These are phyloP conservation scores for Clarireedia homoeocarpa DNA, from an alignment of 2,329 filamentous ascomycete species.

Conservation along the genomic window DNA sequence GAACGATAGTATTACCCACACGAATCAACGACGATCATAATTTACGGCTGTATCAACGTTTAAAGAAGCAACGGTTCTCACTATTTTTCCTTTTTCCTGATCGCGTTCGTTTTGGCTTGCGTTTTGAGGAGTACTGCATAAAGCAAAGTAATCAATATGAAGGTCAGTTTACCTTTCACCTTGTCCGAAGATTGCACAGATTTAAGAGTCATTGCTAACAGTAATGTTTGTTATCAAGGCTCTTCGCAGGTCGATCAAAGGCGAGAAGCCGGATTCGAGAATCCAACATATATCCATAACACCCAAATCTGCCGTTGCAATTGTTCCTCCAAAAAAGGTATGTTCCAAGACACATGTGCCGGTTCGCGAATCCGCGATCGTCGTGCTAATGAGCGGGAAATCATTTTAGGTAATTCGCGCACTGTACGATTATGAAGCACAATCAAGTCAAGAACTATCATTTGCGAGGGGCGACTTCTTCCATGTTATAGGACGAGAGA, in stretches of 20 bases:
- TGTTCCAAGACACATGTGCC: conserved; percentile 20
- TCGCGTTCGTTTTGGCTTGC: conserved; percentile 11
- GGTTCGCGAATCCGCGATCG: not conserved
- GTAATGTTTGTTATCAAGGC: conserved; percentile 34
- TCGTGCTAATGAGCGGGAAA: not conserved
- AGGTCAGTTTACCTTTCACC: conserved; percentile 16
- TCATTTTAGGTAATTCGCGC: conserved; percentile 80
- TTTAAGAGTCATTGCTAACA: conserved; percentile 17
- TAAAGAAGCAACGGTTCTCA: not conserved
- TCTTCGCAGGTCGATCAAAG: conserved; percentile 63
- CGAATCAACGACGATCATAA: conserved; percentile 1
- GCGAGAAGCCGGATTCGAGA: conserved; percentile 53
- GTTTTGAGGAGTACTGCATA: conserved; percentile 11
- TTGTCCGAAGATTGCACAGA: not conserved
- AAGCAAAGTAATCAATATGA: conserved; percentile 24
- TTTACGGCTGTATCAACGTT: not conserved
- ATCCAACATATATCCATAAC: conserved; percentile 58
- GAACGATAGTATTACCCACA: not conserved
- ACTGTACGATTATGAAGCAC: conserved; percentile 83
- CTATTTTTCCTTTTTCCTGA: conserved; percentile 9
- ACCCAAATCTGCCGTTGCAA: conserved; percentile 62
- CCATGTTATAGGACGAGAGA: conserved; percentile 92
- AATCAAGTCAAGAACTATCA: conserved; percentile 69
- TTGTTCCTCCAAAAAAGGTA: conserved; percentile 67
- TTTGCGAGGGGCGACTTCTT: conserved; percentile 97